Base-by-base conservation (phyloP, 2,329 filamentous ascomycete genomes). In the Cladophialophora immunda region DNA sequence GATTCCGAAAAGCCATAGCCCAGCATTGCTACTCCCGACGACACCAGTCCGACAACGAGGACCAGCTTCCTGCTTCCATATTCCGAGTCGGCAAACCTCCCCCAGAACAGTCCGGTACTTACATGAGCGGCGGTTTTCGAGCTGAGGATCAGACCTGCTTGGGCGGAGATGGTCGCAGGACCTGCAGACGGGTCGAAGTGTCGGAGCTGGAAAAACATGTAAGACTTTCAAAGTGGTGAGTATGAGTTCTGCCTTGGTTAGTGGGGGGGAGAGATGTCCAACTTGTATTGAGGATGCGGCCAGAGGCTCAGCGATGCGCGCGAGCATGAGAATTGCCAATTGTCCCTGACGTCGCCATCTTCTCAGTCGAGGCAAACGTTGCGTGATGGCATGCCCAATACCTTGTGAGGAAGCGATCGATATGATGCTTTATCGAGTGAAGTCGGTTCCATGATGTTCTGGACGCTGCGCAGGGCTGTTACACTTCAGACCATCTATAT, bases 121-220 rank as follows among this genome's bases (percentile, higher is more conserved):
- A 61, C 58, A 17, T 54, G 58, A 8, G 41, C 89, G 3, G 92
- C 92, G 0, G 92, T 96, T 54, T 88, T 89, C 15, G 90, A 92
- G 58, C 91, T 87, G 50, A 63, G 34, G 25, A 96, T 81, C 1
- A 95, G 79, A 41, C 92, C 93, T 0, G 50, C 90, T 76, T 95
- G 92, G 22, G 85, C 84, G 0, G 92, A 87, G 71, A 96, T 93
- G 1, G 86, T 87, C 1, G 84, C 83, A 59, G 88, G 84, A 1
- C 84, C 79, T 22, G 84, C 76, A 19, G 79, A 83, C 2, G 82
- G 82, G 25, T 91, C 84, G 73, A 96, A 94, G 66, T 89, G 94
- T 73, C 88, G 89, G 22, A 97, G 85, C 77, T 94, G 92, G 78
- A 94, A 95, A 79, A 92, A 95, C 82, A 95, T 89, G 78, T 95